These are phyloP conservation scores for Pogostemon cablin DNA, from an alignment of 257 asterid genomes.

Conservation along the genomic window DNA sequence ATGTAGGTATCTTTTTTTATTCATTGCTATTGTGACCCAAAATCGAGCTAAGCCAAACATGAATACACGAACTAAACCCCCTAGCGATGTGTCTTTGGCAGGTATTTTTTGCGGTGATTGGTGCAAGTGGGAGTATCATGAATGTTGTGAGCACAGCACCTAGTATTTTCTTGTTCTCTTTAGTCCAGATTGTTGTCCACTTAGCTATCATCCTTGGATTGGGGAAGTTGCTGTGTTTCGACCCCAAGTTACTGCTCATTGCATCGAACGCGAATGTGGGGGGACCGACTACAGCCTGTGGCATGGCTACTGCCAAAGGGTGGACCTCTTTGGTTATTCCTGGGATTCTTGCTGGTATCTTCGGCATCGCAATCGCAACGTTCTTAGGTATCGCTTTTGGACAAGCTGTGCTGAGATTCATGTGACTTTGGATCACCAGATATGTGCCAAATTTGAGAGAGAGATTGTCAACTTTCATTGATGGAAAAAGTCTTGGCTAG, in stretches of 20 bases:
- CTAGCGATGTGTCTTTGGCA: constrained; percentile 10
- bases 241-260: constrained; percentile 68
- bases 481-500: too few species aligned
- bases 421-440: constrained; percentile 40
- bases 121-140: constrained; percentile 82
- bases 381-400: constrained; percentile 90
- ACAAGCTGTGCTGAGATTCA: constrained; percentile 57
- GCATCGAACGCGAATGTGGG: constrained; percentile 99
- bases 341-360: constrained; percentile 89
- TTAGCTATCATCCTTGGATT: constrained; percentile 75
- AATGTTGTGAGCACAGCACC: constrained; percentile 76
- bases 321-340: constrained; percentile 85
- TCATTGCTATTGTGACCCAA: too few species aligned
- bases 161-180: constrained; percentile 70
- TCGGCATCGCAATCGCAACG: constrained; percentile 83
- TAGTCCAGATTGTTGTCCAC: constrained; percentile 77
- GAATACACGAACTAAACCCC: too few species aligned
- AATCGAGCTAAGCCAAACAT: too few species aligned
- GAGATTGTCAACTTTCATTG: background rate
- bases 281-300: constrained; percentile 95
- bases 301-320: constrained; percentile 98
- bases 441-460: background rate
- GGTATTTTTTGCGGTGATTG: constrained; percentile 82
- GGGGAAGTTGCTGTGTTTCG: constrained; percentile 72
- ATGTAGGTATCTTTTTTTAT: background rate